These are phyloP conservation scores for Apiotrichum veenhuisii DNA, from an alignment of 1,284 basidiomycete genomes.

Conservation along the genomic window DNA sequence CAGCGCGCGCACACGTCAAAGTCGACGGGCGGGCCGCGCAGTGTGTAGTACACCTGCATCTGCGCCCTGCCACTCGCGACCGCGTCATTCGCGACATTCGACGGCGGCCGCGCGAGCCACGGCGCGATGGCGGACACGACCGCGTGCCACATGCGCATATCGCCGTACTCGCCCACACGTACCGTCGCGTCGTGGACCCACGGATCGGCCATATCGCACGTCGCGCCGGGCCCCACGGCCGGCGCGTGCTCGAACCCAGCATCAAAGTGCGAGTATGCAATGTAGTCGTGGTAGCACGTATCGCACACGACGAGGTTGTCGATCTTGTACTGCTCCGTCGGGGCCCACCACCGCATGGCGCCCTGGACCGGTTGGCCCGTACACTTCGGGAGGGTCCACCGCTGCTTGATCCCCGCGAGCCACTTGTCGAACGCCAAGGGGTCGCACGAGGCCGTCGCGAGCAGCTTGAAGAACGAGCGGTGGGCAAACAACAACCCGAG, in stretches of 20 bases:
- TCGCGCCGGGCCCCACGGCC: neutral
- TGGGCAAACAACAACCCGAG: neutral
- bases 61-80: neutral
- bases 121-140: neutral
- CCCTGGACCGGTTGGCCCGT: neutral
- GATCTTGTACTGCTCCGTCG: neutral
- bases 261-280: neutral
- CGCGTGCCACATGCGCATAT: neutral
- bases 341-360: neutral
- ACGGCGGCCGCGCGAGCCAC: neutral
- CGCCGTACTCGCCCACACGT: neutral
- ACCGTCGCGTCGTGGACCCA: neutral
- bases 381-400: neutral
- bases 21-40: neutral
- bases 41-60: neutral
- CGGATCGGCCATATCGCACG: neutral
- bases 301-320: neutral
- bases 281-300: slow-evolving; percentile 1
- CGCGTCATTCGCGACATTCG: neutral
- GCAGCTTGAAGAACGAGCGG: neutral
- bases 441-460: neutral
- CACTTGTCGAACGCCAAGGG: neutral
- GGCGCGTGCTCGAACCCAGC: neutral
- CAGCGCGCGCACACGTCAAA: neutral
- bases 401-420: neutral